Evolutionary conservation across 2,329 filamentous ascomycete species (phyloP).

Genomic region (Claviceps humidiphila): DNA sequence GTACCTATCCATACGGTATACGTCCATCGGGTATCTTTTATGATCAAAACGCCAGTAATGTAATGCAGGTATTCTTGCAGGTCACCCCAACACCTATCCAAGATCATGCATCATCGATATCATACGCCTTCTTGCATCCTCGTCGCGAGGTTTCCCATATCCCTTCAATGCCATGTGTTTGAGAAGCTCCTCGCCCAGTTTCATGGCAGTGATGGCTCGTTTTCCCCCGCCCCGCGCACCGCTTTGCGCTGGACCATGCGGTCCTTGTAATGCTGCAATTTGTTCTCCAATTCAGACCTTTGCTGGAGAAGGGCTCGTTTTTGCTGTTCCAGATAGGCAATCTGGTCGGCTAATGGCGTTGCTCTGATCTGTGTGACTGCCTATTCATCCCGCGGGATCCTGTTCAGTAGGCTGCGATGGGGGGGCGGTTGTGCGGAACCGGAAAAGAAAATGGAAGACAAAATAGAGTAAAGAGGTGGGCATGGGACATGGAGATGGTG

Average conservation of each 20-base stretch:
- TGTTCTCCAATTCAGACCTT: conserved; percentile 26
- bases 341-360: conserved; percentile 28
- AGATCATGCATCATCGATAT: not conserved
- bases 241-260: conserved; percentile 24
- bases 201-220: too few species aligned
- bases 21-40: conserved; percentile 1
- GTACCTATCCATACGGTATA: not conserved
- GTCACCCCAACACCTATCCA: not conserved
- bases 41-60: conserved; percentile 5
- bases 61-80: not conserved
- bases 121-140: too few species aligned
- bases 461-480: not conserved
- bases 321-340: conserved; percentile 30
- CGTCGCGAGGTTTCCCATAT: not conserved
- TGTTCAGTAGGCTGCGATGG: not conserved
- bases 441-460: not conserved
- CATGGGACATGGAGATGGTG: not conserved
- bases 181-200: too few species aligned
- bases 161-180: conserved; percentile 1
- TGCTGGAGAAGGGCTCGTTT: conserved; percentile 25
- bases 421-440: too few species aligned
- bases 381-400: conserved; percentile 8
- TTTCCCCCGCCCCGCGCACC: too few species aligned
- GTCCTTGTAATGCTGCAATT: conserved; percentile 26
- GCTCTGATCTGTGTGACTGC: conserved; percentile 25